Conservation (phyloP, 345 rosid genomes). For the Citrus glauca region DNA sequence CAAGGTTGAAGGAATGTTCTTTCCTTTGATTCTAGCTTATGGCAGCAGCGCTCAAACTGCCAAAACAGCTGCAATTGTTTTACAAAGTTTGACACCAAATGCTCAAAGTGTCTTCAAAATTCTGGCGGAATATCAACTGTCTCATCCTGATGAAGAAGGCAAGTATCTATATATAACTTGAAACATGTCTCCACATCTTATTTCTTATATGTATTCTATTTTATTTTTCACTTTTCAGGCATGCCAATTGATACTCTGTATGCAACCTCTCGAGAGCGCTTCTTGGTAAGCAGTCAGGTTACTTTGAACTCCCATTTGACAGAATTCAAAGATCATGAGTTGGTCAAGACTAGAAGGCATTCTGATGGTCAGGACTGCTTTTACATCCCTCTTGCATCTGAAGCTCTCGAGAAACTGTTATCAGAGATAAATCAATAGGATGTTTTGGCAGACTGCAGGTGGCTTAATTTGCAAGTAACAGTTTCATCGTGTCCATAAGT, state of each 20-base stretch:
- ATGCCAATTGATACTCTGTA: conserved; percentile 70
- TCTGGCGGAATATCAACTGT: conserved; percentile 70
- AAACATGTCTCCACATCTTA: not conserved
- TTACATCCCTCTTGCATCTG: conserved; percentile 61
- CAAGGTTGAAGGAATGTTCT: conserved; percentile 74
- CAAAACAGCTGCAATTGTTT: conserved; percentile 83
- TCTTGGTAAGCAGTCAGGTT: conserved; percentile 87
- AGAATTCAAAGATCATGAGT: conserved; percentile 91
- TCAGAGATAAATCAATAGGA: conserved; percentile 49
- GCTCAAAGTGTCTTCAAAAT: conserved; percentile 89
- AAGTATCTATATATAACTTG: conserved; percentile 7
- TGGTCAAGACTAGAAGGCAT: conserved; percentile 72
- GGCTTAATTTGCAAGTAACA: not conserved
- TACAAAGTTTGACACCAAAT: conserved; percentile 91
- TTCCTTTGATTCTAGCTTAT: conserved; percentile 77
- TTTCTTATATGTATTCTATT: not conserved
- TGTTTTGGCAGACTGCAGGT: not conserved
- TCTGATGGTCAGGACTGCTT: conserved; percentile 92
- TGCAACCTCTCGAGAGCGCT: conserved; percentile 64
- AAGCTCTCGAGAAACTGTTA: conserved; percentile 63
- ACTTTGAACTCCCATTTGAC: conserved; percentile 85
- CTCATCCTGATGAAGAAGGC: conserved; percentile 89
- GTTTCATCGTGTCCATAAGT: not conserved
- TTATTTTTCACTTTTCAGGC: conserved; percentile 36
- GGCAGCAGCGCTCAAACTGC: conserved; percentile 63